Conservation (phyloP, 2,329 filamentous ascomycete genomes). For the Diaporthe eres region DNA sequence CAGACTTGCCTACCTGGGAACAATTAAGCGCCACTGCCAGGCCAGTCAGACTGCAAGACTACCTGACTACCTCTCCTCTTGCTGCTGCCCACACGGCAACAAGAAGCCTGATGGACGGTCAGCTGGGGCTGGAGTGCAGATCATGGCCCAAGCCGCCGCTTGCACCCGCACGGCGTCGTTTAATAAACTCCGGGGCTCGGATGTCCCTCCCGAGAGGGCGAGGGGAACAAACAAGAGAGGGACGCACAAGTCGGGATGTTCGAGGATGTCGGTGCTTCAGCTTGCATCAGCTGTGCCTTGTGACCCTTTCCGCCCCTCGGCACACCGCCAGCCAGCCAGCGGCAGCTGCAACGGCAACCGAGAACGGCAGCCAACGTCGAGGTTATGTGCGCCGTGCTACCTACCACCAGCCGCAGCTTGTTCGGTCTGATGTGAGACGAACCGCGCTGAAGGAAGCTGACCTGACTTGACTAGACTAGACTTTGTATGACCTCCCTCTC, state of each 20-base stretch:
- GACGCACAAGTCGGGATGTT: slow-evolving; percentile 10
- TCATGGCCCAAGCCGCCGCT: slow-evolving; percentile 17
- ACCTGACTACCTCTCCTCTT: neutral
- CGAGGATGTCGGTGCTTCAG: slow-evolving; percentile 23
- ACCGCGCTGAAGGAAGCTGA: neutral
- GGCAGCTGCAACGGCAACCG: slow-evolving; percentile 16
- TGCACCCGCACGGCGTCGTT: neutral
- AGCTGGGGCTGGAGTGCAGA: slow-evolving; percentile 26
- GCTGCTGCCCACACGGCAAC: neutral
- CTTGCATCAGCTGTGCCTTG: slow-evolving; percentile 23
- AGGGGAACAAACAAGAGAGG: neutral
- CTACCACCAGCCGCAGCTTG: neutral
- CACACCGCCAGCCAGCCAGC: slow-evolving; percentile 20
- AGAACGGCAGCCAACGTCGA: slow-evolving; percentile 22
- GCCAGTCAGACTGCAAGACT: neutral
- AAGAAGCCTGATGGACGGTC: slow-evolving; percentile 17
- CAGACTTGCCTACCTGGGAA: slow-evolving; percentile 17
- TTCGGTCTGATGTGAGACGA: slow-evolving; percentile 20
- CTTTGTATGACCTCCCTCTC: slow-evolving; percentile 24
- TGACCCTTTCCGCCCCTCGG: slow-evolving; percentile 15
- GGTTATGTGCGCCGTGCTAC: neutral
- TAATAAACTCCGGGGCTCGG: slow-evolving; percentile 3
- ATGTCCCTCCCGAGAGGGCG: neutral
- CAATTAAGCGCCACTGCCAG: neutral
- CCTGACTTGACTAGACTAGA: slow-evolving; percentile 6